These are phyloP conservation scores for Andrographis paniculata DNA, from an alignment of 305 asterid species.

Conservation along the genomic window DNA sequence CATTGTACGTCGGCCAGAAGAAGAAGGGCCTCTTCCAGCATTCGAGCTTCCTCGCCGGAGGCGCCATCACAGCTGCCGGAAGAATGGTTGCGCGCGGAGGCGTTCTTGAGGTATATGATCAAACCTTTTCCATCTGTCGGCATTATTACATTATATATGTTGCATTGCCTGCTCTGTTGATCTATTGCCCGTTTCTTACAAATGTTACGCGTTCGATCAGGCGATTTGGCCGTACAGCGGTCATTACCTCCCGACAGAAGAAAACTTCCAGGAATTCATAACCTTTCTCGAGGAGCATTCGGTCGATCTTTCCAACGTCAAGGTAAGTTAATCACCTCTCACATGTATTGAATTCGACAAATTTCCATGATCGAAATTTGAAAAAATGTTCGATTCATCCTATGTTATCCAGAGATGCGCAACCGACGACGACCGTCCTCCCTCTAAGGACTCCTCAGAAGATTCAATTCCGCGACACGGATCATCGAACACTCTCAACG, in stretches of 20 bases:
- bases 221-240: slow-evolving; percentile 83
- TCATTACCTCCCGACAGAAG: slow-evolving; percentile 71
- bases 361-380: too few relatives aligned
- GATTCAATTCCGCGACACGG: slow-evolving; percentile 21
- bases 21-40: slow-evolving; percentile 56
- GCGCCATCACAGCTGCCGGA: slow-evolving; percentile 66
- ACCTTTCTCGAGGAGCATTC: slow-evolving; percentile 52
- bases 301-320: slow-evolving; percentile 51
- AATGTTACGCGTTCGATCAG: slow-evolving; percentile 17
- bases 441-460: slow-evolving; percentile 23
- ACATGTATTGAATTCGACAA: too few relatives aligned
- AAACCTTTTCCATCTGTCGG: neutral
- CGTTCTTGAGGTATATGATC: slow-evolving; percentile 46
- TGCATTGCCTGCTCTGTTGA: too few relatives aligned
- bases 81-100: slow-evolving; percentile 55
- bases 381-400: neutral
- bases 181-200: too few relatives aligned
- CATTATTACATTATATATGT: too few relatives aligned
- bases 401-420: slow-evolving; percentile 55
- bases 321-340: slow-evolving; percentile 37
- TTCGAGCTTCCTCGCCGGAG: slow-evolving; percentile 67
- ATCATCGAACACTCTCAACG: slow-evolving; percentile 16
- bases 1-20: slow-evolving; percentile 50
- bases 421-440: slow-evolving; percentile 56
- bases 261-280: slow-evolving; percentile 58